phyloP scores from a whole-genome alignment of 1,284 basidiomycete species.

The Sanghuangporus baumii region DNA sequence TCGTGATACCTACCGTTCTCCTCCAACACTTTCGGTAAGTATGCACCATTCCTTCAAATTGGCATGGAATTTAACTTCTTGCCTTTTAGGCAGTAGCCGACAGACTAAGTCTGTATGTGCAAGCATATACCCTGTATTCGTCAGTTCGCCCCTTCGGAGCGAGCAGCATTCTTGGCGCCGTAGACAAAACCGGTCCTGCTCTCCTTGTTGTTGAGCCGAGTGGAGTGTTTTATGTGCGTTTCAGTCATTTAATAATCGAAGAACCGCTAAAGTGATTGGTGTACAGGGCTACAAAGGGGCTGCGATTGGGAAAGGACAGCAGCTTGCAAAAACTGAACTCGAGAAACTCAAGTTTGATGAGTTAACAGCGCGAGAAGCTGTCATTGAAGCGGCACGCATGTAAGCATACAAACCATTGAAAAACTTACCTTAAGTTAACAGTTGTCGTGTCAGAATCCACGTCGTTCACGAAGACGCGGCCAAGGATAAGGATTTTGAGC shows the following conservation, averaged over 20 bases:
- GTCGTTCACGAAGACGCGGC: slow-evolving; percentile 91
- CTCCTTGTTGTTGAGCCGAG: slow-evolving; percentile 94
- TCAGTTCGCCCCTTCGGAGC: slow-evolving; percentile 97
- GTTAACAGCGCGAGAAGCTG: slow-evolving; percentile 79
- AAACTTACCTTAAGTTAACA: not conserved
- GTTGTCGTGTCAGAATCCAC: slow-evolving; percentile 67
- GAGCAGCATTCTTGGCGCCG: slow-evolving; percentile 84
- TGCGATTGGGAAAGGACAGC: slow-evolving; percentile 94
- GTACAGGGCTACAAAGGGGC: slow-evolving; percentile 85
- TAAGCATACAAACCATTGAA: slow-evolving; percentile 37
- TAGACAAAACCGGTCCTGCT: slow-evolving; percentile 86
- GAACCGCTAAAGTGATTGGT: not conserved
- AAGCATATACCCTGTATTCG: slow-evolving; percentile 96
- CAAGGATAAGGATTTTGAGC: slow-evolving; percentile 97
- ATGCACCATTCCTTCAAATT: slow-evolving; percentile 17
- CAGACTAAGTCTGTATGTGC: slow-evolving; percentile 84
- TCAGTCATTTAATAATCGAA: not conserved
- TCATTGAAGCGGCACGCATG: slow-evolving; percentile 93
- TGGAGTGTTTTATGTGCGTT: slow-evolving; percentile 82
- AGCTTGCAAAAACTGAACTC: slow-evolving; percentile 96
- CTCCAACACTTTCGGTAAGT: slow-evolving; percentile 76
- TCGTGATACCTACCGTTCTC: slow-evolving; percentile 72
- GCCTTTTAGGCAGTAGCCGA: slow-evolving; percentile 66
- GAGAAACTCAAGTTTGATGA: slow-evolving; percentile 90
- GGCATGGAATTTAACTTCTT: not conserved